These are phyloP conservation scores for Cyberlindnera misumaiensis DNA, from an alignment of 805 yeast species.

Conservation along the genomic window DNA sequence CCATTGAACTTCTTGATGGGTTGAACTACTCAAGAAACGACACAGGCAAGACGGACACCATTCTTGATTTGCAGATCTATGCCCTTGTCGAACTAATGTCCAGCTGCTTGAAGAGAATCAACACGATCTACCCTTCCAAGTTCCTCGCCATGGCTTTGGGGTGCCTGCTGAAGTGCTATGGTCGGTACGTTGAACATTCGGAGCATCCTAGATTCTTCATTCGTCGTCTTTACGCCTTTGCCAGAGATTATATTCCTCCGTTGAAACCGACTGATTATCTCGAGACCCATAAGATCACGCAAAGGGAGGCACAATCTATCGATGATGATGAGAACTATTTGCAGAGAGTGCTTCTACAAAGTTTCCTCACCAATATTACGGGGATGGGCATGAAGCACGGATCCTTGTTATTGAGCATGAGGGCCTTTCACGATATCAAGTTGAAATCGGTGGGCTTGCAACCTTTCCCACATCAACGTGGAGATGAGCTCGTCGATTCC, in stretches of 20 bases:
- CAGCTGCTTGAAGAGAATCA: conserved; percentile 51
- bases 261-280: conserved; percentile 34
- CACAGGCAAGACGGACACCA: conserved; percentile 8
- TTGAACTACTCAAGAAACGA: conserved; percentile 22
- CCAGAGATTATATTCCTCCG: conserved; percentile 51
- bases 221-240: conserved; percentile 60
- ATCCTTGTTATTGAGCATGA: background rate
- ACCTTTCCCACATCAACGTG: conserved; percentile 1
- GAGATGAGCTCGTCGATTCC: conserved; percentile 21
- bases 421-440: conserved; percentile 14
- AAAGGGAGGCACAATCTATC: conserved; percentile 35
- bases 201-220: conserved; percentile 35
- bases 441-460: conserved; percentile 10
- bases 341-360: conserved; percentile 59
- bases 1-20: conserved; percentile 53
- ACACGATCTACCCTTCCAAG: conserved; percentile 71
- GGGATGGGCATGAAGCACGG: conserved; percentile 27
- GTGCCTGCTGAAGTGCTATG: conserved; percentile 47
- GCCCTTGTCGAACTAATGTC: conserved; percentile 58
- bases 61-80: conserved; percentile 47
- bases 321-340: conserved; percentile 51
- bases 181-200: conserved; percentile 30
- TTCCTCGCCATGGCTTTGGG: conserved; percentile 65
- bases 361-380: conserved; percentile 50
- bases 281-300: conserved; percentile 19